Evolutionary conservation across 805 yeast genomes (phyloP).

Genomic region (Hanseniaspora hatyaiensis): DNA sequence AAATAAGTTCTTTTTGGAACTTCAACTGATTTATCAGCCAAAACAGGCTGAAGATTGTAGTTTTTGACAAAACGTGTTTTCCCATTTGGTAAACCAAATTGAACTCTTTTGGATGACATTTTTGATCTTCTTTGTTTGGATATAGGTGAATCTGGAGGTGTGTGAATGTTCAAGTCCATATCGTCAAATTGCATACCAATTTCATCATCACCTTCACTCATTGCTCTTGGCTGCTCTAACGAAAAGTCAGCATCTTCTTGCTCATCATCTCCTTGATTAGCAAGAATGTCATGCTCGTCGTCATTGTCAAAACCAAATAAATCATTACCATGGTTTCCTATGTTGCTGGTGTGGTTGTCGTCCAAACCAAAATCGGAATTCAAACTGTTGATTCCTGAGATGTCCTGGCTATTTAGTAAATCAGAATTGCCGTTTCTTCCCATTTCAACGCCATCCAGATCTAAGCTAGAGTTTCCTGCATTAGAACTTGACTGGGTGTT

Average conservation of each 20-base stretch:
- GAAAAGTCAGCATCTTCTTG: slow-evolving; percentile 15
- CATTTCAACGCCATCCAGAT: slow-evolving; percentile 44
- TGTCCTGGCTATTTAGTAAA: slow-evolving; percentile 21
- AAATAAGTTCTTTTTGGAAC: slow-evolving; percentile 19
- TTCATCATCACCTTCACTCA: slow-evolving; percentile 9
- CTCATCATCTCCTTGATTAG: slow-evolving; percentile 14
- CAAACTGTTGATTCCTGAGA: slow-evolving; percentile 21
- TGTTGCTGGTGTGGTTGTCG: no score
- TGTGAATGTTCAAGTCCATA: slow-evolving; percentile 4
- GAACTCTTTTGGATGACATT: background rate
- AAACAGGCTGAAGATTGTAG: slow-evolving; percentile 10
- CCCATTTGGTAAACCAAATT: background rate
- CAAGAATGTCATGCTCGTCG: slow-evolving; percentile 6
- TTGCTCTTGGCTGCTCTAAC: slow-evolving; percentile 16
- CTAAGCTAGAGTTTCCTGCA: slow-evolving; percentile 34
- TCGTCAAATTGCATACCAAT: slow-evolving; percentile 13
- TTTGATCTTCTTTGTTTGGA: background rate
- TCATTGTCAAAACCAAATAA: slow-evolving; percentile 12
- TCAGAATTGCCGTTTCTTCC: slow-evolving; percentile 31
- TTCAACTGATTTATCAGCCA: slow-evolving; percentile 21
- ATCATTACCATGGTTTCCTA: background rate
- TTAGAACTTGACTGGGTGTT: slow-evolving; percentile 26
- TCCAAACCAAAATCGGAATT: slow-evolving; percentile 14
- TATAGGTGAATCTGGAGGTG: slow-evolving; percentile 11
- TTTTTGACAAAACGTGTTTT: slow-evolving; percentile 6